These are phyloP conservation scores for Hansfordia pulvinata DNA, from an alignment of 2,329 filamentous ascomycete genomes.

Conservation along the genomic window DNA sequence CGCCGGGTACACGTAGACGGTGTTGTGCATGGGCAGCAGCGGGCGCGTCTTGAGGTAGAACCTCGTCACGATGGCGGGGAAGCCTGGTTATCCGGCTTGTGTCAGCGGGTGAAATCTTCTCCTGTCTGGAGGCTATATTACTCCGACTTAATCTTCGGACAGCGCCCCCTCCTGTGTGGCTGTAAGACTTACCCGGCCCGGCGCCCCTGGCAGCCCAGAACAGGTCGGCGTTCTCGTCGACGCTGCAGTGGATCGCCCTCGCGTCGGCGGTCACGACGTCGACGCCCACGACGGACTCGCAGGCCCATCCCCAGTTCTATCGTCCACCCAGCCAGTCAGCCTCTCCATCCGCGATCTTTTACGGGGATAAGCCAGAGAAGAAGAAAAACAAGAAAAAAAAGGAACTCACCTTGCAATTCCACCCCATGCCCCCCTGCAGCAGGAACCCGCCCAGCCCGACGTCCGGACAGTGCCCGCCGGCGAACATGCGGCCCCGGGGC, in stretches of 20 bases:
- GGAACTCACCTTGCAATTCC: slow-evolving; percentile 34
- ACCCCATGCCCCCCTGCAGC: slow-evolving; percentile 43
- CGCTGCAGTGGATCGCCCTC: slow-evolving; percentile 19
- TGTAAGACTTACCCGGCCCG: slow-evolving; percentile 22
- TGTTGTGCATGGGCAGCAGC: slow-evolving; percentile 17
- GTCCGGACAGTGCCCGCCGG: slow-evolving; percentile 40
- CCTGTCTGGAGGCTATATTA: too few relatives aligned
- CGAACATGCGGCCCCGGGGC: slow-evolving; percentile 28
- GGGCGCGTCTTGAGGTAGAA: slow-evolving; percentile 31
- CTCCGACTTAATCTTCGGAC: too few relatives aligned
- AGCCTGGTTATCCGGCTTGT: slow-evolving; percentile 26
- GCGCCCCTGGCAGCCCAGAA: slow-evolving; percentile 35
- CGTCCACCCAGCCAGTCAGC: too few relatives aligned
- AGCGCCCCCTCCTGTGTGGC: too few relatives aligned
- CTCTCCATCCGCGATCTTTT: too few relatives aligned
- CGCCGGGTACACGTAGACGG: slow-evolving; percentile 30
- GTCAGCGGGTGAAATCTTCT: too few relatives aligned
- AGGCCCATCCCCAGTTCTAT: slow-evolving; percentile 42
- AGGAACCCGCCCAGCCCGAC: slow-evolving; percentile 42
- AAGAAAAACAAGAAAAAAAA: background rate
- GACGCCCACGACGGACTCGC: slow-evolving; percentile 27
- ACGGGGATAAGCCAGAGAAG: too few relatives aligned
- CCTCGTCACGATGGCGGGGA: slow-evolving; percentile 35
- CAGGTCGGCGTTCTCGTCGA: slow-evolving; percentile 26
- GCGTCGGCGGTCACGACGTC: slow-evolving; percentile 34